Conservation (phyloP, 179 eudicot species). For the Silene noctiflora region DNA sequence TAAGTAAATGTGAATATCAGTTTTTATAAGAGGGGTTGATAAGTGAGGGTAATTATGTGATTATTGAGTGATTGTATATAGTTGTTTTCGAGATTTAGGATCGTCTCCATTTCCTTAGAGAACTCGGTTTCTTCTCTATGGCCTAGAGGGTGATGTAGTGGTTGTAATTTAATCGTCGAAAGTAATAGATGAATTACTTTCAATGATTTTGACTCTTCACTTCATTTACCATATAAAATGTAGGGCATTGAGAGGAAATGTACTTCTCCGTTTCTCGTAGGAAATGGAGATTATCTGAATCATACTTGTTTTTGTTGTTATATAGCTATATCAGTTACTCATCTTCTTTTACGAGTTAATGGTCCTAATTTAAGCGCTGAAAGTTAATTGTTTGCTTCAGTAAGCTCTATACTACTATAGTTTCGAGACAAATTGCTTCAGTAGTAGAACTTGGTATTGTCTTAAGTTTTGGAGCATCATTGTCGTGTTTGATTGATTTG, state of each 20-base stretch:
- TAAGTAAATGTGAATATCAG: slow-evolving; percentile 13
- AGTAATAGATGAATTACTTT: no score
- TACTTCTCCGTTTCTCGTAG: neutral
- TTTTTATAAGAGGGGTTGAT: neutral
- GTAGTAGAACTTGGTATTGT: neutral
- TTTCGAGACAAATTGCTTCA: no score
- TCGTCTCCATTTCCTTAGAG: no score
- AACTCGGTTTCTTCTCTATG: no score
- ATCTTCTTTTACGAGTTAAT: neutral
- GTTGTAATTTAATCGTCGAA: no score
- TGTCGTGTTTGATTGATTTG: neutral
- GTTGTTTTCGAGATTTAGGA: neutral
- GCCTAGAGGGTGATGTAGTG: no score
- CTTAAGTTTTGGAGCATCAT: neutral
- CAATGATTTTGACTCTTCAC: neutral
- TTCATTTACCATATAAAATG: neutral
- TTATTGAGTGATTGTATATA: slow-evolving; percentile 1
- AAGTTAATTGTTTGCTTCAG: no score
- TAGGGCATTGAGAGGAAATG: neutral
- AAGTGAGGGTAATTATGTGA: slow-evolving; percentile 3
- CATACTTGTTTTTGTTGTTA: neutral
- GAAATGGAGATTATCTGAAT: neutral
- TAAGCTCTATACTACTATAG: no score
- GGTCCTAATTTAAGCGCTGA: no score
- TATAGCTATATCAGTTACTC: neutral